These are phyloP conservation scores for Neocucurbitaria cava DNA, from an alignment of 2,329 filamentous ascomycete genomes.

Conservation along the genomic window DNA sequence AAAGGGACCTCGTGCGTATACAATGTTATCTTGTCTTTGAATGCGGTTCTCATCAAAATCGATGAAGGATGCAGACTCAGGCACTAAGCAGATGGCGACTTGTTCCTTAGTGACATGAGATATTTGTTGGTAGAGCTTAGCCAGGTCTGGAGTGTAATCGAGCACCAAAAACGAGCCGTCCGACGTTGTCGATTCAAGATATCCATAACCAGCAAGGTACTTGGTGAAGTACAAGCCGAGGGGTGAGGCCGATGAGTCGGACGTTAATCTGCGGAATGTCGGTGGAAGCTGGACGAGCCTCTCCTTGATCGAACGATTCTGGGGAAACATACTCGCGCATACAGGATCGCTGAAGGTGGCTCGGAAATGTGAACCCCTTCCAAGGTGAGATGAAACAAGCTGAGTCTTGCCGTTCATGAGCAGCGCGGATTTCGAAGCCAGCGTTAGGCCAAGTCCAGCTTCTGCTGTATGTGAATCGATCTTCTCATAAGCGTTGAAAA, in stretches of 20 bases:
- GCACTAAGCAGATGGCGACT: constrained; percentile 40
- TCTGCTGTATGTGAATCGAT: constrained; percentile 47
- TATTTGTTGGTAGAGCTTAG: constrained; percentile 21
- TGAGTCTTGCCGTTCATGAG: constrained; percentile 50
- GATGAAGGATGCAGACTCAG: constrained; percentile 27
- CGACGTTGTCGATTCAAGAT: constrained; percentile 11
- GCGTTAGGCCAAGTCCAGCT: constrained; percentile 54
- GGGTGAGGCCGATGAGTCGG: constrained; percentile 10
- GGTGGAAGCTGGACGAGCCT: constrained; percentile 9
- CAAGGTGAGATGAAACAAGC: constrained; percentile 47
- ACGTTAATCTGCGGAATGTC: constrained; percentile 17
- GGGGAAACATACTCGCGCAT: constrained; percentile 30
- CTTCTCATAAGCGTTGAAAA: constrained; percentile 56
- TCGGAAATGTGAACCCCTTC: constrained; percentile 52
- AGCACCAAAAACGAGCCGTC: constrained; percentile 30
- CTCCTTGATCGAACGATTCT: constrained; percentile 7
- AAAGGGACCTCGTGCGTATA: constrained; percentile 40
- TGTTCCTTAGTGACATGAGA: constrained; percentile 17
- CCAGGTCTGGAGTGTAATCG: constrained; percentile 30
- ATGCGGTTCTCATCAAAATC: constrained; percentile 21
- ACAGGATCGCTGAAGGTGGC: constrained; percentile 38
- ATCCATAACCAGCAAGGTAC: constrained; percentile 21
- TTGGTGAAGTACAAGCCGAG: constrained; percentile 21
- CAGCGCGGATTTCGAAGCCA: constrained; percentile 52
- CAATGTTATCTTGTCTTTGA: constrained; percentile 21